Base-by-base conservation (phyloP, 1,284 basidiomycete species). In the Ganoderma lucidum region DNA sequence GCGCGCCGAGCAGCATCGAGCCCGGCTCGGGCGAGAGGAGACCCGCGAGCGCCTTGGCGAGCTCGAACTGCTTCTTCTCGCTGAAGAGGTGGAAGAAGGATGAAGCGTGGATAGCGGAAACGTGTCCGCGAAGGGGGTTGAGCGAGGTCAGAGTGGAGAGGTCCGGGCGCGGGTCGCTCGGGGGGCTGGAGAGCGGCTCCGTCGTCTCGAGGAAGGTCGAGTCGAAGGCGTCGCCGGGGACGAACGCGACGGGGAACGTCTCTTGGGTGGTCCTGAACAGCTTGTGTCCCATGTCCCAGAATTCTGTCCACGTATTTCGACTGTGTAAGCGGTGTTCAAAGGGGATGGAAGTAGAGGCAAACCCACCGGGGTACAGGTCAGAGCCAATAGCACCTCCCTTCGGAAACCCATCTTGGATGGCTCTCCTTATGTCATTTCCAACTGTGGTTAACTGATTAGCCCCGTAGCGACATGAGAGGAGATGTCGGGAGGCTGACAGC, bases 51-150 rank as follows among this genome's bases (percentile, higher is more conserved):
- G 75, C 78, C 15, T 75, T 75, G 5, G 83, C 86, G n/a, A 87
- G 77, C 41, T 80, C 65, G 9, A 76, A 62, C 74, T 88, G 86
- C 39, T 80, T 63, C 28, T 80, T 80, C 73, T 86, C 81, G 64
- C 78, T 71, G 77, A 88, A 88, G 35, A 88, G 80, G 73, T 88
- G 86, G 78, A 88, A 88, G 75, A 88, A 82, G 0, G 82, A 75
- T 12, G 84, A 84, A 5, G 83, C 80, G 73, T 86, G 83, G 42
- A 88, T 85, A 15, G 81, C 84, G 14, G 85, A 82, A 45, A 85
- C 75, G 63, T 82, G 81, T 5, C 84, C 83, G 59, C 80, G 81
- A 0, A 88, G 80, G 1, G 82, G 81, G n/a, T 79, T 85, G 45
- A 88, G 79, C 15, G 78, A 79, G 5, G 74, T 81, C 28, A 87